Evolutionary conservation across 768 basidiomycete genomes (phyloP), one percentile per base, ranked within the genome.

Genomic region (Ramaria sp.): DNA sequence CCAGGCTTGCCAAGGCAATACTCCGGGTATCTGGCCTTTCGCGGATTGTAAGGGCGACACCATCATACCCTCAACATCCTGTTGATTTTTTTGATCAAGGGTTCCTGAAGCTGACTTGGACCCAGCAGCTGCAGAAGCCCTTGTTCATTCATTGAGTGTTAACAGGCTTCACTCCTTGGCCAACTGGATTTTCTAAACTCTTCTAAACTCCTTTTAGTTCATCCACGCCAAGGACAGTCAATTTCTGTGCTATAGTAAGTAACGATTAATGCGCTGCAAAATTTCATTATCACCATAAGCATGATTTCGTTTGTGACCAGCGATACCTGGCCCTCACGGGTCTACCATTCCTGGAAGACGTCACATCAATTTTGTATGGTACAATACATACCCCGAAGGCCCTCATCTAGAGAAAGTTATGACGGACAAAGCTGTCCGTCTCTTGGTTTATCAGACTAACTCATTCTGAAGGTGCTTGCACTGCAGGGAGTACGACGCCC

Each of bases 1-100:
- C 51, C 51, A 32, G 34, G 22, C 12, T 12, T 55, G 42, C 53
- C 53, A 22, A 55, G 53, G 22, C 12, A 43, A 10, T 55, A 55
- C 37, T 44, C 53, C 15, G 53, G 53, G 13, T 55, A 55, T 48
- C 44, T 55, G 43, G 53, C 53, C n/a, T 55, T 55, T 44, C 53
- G 53, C 5, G 53, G 53, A 1, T 32, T 55, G 53, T 55, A 42
- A 22, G 53, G 12, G 22, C 28, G 5, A 24, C 45, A 27, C 22
- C 1, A 47, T 50, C n/a, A 50, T 2, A 18, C 10, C 28, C 28
- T 28, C 28, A 16, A 16, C 24, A 37, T 13, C 8, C 15, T 13
- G n/a, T 28, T 47, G 27, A 45, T 18, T 0, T n/a, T 45, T 30
- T n/a, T 47, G 34, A 7, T 45, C 27, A 28, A 25, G 53, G 12